Base-by-base conservation (phyloP, 2,329 filamentous ascomycete species). In the Stagonosporopsis chrysanthemi region DNA sequence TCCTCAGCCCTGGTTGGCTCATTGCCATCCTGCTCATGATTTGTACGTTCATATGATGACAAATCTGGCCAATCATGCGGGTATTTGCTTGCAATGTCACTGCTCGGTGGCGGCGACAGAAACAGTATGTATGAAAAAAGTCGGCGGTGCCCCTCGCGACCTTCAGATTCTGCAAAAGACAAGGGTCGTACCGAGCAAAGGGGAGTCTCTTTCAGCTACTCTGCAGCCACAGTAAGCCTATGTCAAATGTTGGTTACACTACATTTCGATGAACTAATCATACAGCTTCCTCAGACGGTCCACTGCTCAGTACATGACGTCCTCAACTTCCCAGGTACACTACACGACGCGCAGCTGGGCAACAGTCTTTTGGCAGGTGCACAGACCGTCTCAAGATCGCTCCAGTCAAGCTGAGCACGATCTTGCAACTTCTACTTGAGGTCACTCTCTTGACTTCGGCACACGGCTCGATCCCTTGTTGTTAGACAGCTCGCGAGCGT, bases 181-280 rank as follows among this genome's bases (percentile, higher is more conserved):
- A 51, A 31, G 53, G 29, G 35, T 19, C 17, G 17, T 41, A 28
- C 23, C 42, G 33, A 22, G 47, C 41, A 45, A 50, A 35, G 35
- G 24, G 28, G 22, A 40, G 49, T 40, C 26, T 33, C 22, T 8
- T 42, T 38, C n/a, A 51, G 36, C 46, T 49, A 47, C 36, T 36
- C 29, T 33, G 41, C 47, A 47, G 47, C 53, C 29, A 56, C 47
- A 52, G 53, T 56, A 56, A 56, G 53, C 42, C 36, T 31, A 31
- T 39, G 8, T 26, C 22, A 17, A 19, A 43, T 19, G 14, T 39
- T 36, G 35, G 23, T 47, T 31, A 24, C 42, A 26, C 47, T 38
- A 22, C 26, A 24, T 47, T 38, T 35, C 36, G 29, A 35, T 23
- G 22, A 6, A 29, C 47, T 56, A 43, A 52, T 43, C 19, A 8